phyloP scores from a whole-genome alignment of 768 basidiomycete genomes.

The Leccinum barrowsii region DNA sequence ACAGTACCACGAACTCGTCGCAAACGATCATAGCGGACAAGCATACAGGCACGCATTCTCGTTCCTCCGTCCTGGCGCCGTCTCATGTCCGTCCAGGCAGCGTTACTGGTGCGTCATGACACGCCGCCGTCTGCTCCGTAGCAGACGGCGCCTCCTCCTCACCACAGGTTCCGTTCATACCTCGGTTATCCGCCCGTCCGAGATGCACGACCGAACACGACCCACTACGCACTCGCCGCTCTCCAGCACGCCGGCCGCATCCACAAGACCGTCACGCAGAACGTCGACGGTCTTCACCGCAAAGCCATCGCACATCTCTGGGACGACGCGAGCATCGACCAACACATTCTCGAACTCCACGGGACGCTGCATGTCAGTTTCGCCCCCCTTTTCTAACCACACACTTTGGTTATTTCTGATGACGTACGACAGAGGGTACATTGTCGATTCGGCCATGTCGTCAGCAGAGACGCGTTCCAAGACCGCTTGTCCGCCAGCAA shows the following conservation, averaged over 20 bases:
- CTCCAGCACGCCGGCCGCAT: conserved; percentile 67
- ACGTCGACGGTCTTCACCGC: conserved; percentile 93
- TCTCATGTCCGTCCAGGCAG: conserved; percentile 46
- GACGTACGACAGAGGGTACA: conserved; percentile 52
- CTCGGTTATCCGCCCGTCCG: conserved; percentile 85
- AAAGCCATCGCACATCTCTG: conserved; percentile 59
- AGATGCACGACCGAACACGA: conserved; percentile 82
- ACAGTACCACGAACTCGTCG: conserved; percentile 79
- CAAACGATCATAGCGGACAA: conserved; percentile 62
- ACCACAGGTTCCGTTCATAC: conserved; percentile 60
- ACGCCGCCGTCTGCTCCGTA: not conserved
- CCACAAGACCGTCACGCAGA: conserved; percentile 72
- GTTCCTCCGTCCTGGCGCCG: not conserved
- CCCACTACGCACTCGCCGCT: conserved; percentile 83
- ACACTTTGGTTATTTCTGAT: conserved; percentile 9
- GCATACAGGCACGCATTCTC: conserved; percentile 57
- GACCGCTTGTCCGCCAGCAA: conserved; percentile 67
- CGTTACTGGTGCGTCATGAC: conserved; percentile 65
- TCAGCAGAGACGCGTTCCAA: conserved; percentile 69
- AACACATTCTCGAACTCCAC: conserved; percentile 76
- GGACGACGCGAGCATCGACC: conserved; percentile 33
- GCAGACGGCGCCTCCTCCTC: not conserved
- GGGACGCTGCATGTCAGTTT: conserved; percentile 75
- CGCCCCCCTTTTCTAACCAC: not conserved
- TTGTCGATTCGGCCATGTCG: conserved; percentile 70